Evolutionary conservation across 306 rosid species (phyloP).

Genomic region (Cicer pinnatifidum): DNA sequence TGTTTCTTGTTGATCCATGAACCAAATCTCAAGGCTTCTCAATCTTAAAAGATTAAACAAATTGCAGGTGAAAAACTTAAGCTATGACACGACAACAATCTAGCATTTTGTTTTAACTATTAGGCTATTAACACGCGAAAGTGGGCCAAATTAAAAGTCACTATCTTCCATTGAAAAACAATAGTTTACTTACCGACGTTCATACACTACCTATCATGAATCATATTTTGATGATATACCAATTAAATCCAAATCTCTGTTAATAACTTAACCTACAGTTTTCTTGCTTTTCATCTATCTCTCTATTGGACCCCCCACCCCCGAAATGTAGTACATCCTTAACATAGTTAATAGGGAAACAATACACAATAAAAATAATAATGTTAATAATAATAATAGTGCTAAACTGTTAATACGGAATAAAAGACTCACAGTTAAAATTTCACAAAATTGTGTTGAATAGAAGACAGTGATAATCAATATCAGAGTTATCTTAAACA

Average conservation of each 20-base stretch:
- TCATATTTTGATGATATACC: background rate
- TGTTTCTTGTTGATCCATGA: background rate
- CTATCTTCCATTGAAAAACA: background rate
- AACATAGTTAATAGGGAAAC: background rate
- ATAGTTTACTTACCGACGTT: background rate
- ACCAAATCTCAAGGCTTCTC: background rate
- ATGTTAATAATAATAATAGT: background rate
- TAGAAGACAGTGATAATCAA: conserved; percentile 5
- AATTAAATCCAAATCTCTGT: background rate
- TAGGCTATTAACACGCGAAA: background rate
- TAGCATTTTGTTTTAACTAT: background rate
- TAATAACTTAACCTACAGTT: conserved; percentile 2
- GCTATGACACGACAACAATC: background rate
- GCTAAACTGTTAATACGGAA: background rate
- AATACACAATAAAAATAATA: background rate
- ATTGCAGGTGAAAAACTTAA: background rate
- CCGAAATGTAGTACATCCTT: background rate
- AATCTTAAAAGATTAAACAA: background rate
- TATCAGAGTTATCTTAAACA: conserved; percentile 10
- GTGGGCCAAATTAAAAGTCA: background rate
- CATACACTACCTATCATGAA: background rate
- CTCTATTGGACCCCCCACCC: conserved; percentile 1
- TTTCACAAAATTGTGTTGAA: background rate
- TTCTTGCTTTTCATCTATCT: background rate
- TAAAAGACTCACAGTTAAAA: background rate